A percentile compares a stretch with the other conserved stretches of the same genome.
phyloP scores from a whole-genome alignment of 257 asterid species.

The Verbascum thapsus region DNA sequence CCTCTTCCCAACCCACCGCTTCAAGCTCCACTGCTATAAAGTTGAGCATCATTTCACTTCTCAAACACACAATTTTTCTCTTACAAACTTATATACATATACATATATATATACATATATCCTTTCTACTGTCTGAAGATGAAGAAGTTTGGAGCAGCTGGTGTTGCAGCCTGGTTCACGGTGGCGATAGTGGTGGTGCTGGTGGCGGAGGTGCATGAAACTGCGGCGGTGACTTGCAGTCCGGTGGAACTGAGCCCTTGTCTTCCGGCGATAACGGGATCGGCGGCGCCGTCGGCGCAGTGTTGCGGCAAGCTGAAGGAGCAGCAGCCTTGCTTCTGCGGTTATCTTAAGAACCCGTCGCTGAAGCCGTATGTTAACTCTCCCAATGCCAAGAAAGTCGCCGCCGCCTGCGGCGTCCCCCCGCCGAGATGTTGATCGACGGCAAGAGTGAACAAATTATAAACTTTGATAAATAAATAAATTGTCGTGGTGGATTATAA shows the following conservation, averaged over 20 bases:
- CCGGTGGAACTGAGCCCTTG: slow-evolving; percentile 14
- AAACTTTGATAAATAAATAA: too few species aligned
- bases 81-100: too few species aligned
- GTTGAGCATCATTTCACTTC: too few species aligned
- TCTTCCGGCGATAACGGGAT: slow-evolving; percentile 10
- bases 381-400: slow-evolving; percentile 25
- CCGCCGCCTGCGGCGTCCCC: slow-evolving; percentile 22
- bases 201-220: background rate
- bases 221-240: slow-evolving; percentile 18
- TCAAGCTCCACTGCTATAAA: too few species aligned
- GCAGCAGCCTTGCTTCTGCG: slow-evolving; percentile 38
- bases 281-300: slow-evolving; percentile 14
- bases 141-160: background rate
- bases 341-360: slow-evolving; percentile 27
- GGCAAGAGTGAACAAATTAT: too few species aligned
- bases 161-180: background rate
- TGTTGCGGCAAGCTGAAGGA: slow-evolving; percentile 33
- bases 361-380: slow-evolving; percentile 22
- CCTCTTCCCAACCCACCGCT: too few species aligned
- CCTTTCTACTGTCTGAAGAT: background rate
- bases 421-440: slow-evolving; percentile 17
- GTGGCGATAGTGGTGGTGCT: slow-evolving; percentile 1
- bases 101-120: too few species aligned
- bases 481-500: too few species aligned
- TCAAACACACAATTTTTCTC: too few species aligned